Base-by-base conservation (phyloP, 768 basidiomycete species). In the Russula earlei region DNA sequence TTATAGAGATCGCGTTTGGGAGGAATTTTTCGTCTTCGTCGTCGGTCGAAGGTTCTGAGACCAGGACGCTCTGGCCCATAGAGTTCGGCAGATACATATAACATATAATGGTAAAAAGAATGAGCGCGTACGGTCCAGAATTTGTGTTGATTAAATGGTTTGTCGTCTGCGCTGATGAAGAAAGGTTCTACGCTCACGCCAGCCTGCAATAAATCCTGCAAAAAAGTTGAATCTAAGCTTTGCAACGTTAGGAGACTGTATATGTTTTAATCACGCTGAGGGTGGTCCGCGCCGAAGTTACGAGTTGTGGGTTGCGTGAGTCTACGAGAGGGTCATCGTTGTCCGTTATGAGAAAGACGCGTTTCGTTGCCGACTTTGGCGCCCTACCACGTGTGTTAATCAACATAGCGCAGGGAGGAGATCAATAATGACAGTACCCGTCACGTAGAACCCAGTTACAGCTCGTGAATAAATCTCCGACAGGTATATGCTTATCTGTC, bases 341-440 rank as follows among this genome's bases (percentile, higher is more conserved):
- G 66, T 98, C 87, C 0, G 96, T 98, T 41, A 99, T 87, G 37
- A 95, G 72, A 67, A 97, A 97, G 1, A 98, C 79, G 5, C 93
- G 84, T 66, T 95, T 94, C n/a, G 86, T 83, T 2, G 91, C 90
- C 0, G 84, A 90, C 65, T 93, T 91, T 20, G 85, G 83, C 8
- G 89, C 87, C 11, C 90, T 92, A 24, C 25, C 45, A 46, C 15
- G 22, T 10, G 11, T 11, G 10, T 34, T 49, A 57, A 20, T 47
- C n/a, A 43, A 33, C 27, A 10, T 37, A 7, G 14, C n/a, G 7
- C 4, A 34, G 24, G 9, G 44, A 8, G 8, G 22, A 20, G 14
- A 5, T 54, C 31, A 17, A 15, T 33, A 14, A 20, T 25, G 15
- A 45, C 63, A 79, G 56, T 58, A 96, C 95, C 87, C 85, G 64